Conservation (phyloP, 2,329 filamentous ascomycete species). For the Xylaria polymorpha region DNA sequence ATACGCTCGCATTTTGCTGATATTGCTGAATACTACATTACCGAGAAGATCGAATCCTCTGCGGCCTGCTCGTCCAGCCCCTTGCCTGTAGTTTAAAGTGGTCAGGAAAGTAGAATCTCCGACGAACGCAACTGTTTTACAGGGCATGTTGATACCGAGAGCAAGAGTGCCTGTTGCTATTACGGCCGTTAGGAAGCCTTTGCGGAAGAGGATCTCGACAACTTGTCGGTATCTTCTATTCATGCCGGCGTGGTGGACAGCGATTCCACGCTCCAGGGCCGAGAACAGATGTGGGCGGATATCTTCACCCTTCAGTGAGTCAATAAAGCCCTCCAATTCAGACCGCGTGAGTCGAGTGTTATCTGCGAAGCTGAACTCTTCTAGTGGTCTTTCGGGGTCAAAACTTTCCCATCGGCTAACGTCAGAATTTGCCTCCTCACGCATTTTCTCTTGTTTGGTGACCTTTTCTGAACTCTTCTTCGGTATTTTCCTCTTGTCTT, state of each 20-base stretch:
- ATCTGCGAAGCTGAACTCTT: slow-evolving; percentile 36
- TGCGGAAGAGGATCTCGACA: slow-evolving; percentile 80
- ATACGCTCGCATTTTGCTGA: slow-evolving; percentile 69
- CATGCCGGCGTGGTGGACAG: slow-evolving; percentile 83
- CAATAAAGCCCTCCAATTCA: slow-evolving; percentile 68
- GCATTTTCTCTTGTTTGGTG: slow-evolving; percentile 59
- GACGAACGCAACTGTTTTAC: slow-evolving; percentile 81
- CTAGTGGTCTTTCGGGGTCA: slow-evolving; percentile 56
- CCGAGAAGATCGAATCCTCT: slow-evolving; percentile 84
- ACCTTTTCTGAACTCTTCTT: slow-evolving; percentile 50
- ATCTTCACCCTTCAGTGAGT: slow-evolving; percentile 62
- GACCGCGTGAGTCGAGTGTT: slow-evolving; percentile 56
- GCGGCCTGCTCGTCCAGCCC: slow-evolving; percentile 80
- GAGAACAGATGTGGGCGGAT: slow-evolving; percentile 66
- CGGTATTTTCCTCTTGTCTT: slow-evolving; percentile 53
- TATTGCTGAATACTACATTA: slow-evolving; percentile 81
- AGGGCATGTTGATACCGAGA: slow-evolving; percentile 86
- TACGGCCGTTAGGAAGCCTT: slow-evolving; percentile 75
- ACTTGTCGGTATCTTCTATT: slow-evolving; percentile 80
- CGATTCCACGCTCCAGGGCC: slow-evolving; percentile 74
- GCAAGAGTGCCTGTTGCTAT: slow-evolving; percentile 81
- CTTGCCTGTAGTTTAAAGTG: slow-evolving; percentile 80
- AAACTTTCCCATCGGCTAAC: slow-evolving; percentile 71
- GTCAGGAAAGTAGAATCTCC: slow-evolving; percentile 80
- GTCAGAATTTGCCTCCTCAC: slow-evolving; percentile 67